Percentiles rank a stretch among this genome's conserved stretches.
Evolutionary conservation across 805 yeast genomes (phyloP).

Genomic region (Dipodascopsis uninucleata): DNA sequence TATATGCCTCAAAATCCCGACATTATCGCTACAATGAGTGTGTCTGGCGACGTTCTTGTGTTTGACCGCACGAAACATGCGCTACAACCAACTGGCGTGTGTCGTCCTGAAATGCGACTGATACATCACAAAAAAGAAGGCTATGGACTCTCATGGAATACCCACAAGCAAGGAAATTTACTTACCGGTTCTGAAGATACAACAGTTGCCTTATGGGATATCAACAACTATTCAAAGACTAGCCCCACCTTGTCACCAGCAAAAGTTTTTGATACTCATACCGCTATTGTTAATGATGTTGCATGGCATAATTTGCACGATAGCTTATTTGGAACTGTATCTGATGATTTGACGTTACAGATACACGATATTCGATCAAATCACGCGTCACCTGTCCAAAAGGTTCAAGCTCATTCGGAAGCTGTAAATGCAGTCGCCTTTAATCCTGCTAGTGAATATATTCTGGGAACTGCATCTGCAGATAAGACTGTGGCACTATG

Average conservation of each 20-base stretch:
- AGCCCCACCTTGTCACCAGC: constrained; percentile 41
- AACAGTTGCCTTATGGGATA: constrained; percentile 69
- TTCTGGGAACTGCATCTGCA: constrained; percentile 73
- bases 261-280: constrained; percentile 49
- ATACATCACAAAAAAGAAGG: constrained; percentile 62
- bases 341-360: constrained; percentile 63
- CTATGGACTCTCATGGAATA: constrained; percentile 66
- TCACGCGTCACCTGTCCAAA: constrained; percentile 37
- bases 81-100: constrained; percentile 39
- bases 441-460: constrained; percentile 50
- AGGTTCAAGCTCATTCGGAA: constrained; percentile 51
- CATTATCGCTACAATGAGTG: constrained; percentile 54
- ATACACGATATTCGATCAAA: constrained; percentile 57
- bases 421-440: constrained; percentile 68
- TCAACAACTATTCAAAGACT: constrained; percentile 33
- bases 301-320: constrained; percentile 49
- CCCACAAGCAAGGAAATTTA: constrained; percentile 41
- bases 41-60: constrained; percentile 36
- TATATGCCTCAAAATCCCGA: constrained; percentile 48
- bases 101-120: constrained; percentile 53
- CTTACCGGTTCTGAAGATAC: constrained; percentile 65
- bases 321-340: constrained; percentile 60
- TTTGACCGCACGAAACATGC: constrained; percentile 71
- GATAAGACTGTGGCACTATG: constrained; percentile 71
- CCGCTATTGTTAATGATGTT: constrained; percentile 62